A percentile compares a stretch with the other conserved stretches of the same genome.
Evolutionary conservation across 2,329 filamentous ascomycete genomes (phyloP).

Genomic region (Pyrenophora tritici-repentis): DNA sequence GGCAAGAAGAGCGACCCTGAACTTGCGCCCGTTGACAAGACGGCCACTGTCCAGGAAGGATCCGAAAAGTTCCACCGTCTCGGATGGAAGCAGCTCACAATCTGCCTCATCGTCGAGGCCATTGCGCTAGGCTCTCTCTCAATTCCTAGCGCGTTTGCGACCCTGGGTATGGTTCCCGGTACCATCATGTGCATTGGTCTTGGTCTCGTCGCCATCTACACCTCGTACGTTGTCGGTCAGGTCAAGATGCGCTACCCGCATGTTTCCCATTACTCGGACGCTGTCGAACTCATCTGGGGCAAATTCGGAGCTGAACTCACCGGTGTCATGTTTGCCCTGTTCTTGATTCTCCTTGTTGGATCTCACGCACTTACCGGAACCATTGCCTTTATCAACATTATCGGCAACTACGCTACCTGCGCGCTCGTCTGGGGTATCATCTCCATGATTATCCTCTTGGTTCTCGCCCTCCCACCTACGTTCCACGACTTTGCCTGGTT

Average conservation of each 20-base stretch:
- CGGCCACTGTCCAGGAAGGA: constrained; percentile 42
- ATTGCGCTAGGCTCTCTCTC: constrained; percentile 56
- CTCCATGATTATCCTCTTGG: constrained; percentile 63
- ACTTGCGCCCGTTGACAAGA: constrained; percentile 37
- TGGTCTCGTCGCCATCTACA: constrained; percentile 65
- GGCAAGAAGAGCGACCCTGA: constrained; percentile 44
- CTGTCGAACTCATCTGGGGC: constrained; percentile 67
- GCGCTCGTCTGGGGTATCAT: constrained; percentile 69
- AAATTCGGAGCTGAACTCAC: constrained; percentile 55
- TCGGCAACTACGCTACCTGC: constrained; percentile 63
- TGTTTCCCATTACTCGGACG: constrained; percentile 71
- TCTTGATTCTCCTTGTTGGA: constrained; percentile 64
- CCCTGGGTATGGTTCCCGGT: constrained; percentile 54
- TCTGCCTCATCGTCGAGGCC: constrained; percentile 57
- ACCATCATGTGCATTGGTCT: constrained; percentile 54
- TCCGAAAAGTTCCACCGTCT: constrained; percentile 49
- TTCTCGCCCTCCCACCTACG: constrained; percentile 66
- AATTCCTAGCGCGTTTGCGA: constrained; percentile 53
- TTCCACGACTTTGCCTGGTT: constrained; percentile 68
- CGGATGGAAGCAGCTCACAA: constrained; percentile 58
- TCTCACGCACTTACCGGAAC: constrained; percentile 74
- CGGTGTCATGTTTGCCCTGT: constrained; percentile 59
- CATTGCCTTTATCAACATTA: constrained; percentile 68
- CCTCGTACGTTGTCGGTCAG: constrained; percentile 65
- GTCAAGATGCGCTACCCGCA: constrained; percentile 64